Evolutionary conservation across 371 early-diverging fungal genomes (phyloP).

Genomic region (Mucor circinelloides): DNA sequence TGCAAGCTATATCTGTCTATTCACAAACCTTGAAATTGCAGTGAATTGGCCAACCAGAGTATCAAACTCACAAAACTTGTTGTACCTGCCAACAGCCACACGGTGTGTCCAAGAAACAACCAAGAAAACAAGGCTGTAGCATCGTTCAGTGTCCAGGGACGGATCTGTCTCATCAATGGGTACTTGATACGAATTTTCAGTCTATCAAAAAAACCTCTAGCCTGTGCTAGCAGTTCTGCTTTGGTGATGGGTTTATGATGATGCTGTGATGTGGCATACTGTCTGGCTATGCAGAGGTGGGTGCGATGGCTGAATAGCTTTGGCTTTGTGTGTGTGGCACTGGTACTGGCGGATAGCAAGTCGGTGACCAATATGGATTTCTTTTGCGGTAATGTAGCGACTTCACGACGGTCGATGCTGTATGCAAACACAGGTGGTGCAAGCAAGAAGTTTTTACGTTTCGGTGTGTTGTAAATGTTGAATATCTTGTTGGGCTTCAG

Average conservation of each 20-base stretch:
- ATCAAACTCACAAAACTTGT: conserved; percentile 88
- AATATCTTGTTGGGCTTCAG: background rate
- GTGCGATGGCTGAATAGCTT: background rate
- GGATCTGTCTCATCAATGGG: conserved; percentile 65
- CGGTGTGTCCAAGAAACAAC: conserved; percentile 83
- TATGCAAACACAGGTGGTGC: conserved; percentile 3
- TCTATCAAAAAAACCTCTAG: conserved; percentile 49
- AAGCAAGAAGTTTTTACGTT: background rate
- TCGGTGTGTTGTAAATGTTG: background rate
- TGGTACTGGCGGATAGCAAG: too few relatives aligned
- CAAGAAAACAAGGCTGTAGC: conserved; percentile 87
- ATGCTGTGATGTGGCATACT: background rate
- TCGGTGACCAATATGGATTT: background rate
- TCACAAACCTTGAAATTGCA: conserved; percentile 84
- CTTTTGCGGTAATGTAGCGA: background rate
- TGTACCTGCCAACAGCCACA: conserved; percentile 87
- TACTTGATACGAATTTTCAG: conserved; percentile 61
- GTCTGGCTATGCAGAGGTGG: background rate
- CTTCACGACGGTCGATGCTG: conserved; percentile 1
- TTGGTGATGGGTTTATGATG: conserved; percentile 12
- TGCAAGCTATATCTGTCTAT: too few relatives aligned
- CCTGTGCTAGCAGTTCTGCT: conserved; percentile 44
- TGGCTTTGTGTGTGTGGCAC: background rate
- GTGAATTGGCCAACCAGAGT: conserved; percentile 79
- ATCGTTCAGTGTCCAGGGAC: conserved; percentile 88